These are phyloP conservation scores for Iris pallida DNA, from an alignment of 116 monocot species.

Conservation along the genomic window DNA sequence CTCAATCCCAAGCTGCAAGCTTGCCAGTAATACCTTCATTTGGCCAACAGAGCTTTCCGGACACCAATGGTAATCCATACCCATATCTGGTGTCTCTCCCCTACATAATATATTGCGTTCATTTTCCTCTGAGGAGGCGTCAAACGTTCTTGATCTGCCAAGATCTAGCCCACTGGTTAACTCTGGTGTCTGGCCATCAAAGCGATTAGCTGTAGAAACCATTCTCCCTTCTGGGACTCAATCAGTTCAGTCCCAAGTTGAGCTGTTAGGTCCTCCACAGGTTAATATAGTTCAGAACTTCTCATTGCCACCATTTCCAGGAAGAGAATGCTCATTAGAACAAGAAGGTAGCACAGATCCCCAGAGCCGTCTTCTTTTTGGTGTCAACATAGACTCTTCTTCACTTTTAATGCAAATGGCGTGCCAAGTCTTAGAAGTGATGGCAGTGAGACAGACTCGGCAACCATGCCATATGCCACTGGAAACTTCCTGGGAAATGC, in stretches of 20 bases:
- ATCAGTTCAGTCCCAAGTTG: slow-evolving; percentile 34
- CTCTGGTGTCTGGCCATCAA: slow-evolving; percentile 52
- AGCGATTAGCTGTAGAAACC: slow-evolving; percentile 58
- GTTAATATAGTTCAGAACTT: slow-evolving; percentile 25
- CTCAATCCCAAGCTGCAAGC: slow-evolving; percentile 35
- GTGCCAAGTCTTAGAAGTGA: slow-evolving; percentile 41
- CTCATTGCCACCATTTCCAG: slow-evolving; percentile 46
- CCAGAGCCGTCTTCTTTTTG: slow-evolving; percentile 63
- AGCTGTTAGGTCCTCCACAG: slow-evolving; percentile 36
- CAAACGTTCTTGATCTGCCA: slow-evolving; percentile 34
- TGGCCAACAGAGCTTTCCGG: slow-evolving; percentile 36
- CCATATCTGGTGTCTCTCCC: slow-evolving; percentile 39
- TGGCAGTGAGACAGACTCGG: slow-evolving; percentile 33
- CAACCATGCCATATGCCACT: slow-evolving; percentile 44
- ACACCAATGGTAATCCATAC: slow-evolving; percentile 27
- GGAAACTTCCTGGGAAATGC: slow-evolving; percentile 39
- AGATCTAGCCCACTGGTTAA: slow-evolving; percentile 30
- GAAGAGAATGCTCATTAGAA: slow-evolving; percentile 49
- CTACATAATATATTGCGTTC: slow-evolving; percentile 48
- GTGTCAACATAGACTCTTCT: slow-evolving; percentile 57
- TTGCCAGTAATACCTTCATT: slow-evolving; percentile 30
- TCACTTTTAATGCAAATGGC: slow-evolving; percentile 51
- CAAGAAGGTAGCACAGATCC: slow-evolving; percentile 49
- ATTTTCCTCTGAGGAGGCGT: slow-evolving; percentile 59
- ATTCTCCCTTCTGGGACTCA: slow-evolving; percentile 28